These are phyloP conservation scores for Mycena kentingensis DNA, from an alignment of 768 basidiomycete species.

Conservation along the genomic window DNA sequence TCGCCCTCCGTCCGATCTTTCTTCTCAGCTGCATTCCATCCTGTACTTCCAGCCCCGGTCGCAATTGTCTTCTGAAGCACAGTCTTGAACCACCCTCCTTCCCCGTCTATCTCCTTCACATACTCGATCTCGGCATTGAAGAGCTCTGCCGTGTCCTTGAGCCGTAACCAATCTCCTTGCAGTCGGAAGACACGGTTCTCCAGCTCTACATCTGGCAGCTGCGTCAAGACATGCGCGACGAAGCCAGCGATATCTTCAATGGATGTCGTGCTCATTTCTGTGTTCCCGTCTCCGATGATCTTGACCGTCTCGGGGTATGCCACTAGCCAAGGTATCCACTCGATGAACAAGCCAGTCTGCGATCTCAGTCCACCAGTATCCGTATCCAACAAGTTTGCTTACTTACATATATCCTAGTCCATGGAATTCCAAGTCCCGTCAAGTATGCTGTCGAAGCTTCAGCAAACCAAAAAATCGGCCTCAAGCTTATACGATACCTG, in stretches of 20 bases:
- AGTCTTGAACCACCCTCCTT: neutral
- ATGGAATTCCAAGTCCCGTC: conserved; percentile 20
- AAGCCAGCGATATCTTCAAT: conserved; percentile 33
- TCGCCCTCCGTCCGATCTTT: conserved; percentile 8
- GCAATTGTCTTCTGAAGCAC: conserved; percentile 9
- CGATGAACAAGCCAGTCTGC: conserved; percentile 25
- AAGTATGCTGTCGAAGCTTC: conserved; percentile 12
- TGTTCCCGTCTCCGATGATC: conserved; percentile 25
- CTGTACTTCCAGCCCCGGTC: conserved; percentile 17
- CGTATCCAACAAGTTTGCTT: neutral
- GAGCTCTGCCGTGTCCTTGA: conserved; percentile 28
- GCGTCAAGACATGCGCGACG: conserved; percentile 35
- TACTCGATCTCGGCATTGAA: conserved; percentile 22
- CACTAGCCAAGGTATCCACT: conserved; percentile 29
- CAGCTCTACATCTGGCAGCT: conserved; percentile 28
- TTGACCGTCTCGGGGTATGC: conserved; percentile 19
- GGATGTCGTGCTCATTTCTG: conserved; percentile 27
- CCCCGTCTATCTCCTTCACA: conserved; percentile 15
- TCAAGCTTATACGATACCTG: neutral
- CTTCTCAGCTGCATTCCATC: conserved; percentile 14
- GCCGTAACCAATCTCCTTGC: conserved; percentile 34
- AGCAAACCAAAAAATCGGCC: neutral
- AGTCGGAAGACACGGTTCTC: conserved; percentile 36
- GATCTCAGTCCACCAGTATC: neutral
- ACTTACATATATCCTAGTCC: conserved; percentile 26